A percentile compares a stretch with the other conserved stretches of the same genome.
These are phyloP conservation scores for Musa troglodytarum DNA, from an alignment of 176 grass and related monocot species.

Conservation along the genomic window DNA sequence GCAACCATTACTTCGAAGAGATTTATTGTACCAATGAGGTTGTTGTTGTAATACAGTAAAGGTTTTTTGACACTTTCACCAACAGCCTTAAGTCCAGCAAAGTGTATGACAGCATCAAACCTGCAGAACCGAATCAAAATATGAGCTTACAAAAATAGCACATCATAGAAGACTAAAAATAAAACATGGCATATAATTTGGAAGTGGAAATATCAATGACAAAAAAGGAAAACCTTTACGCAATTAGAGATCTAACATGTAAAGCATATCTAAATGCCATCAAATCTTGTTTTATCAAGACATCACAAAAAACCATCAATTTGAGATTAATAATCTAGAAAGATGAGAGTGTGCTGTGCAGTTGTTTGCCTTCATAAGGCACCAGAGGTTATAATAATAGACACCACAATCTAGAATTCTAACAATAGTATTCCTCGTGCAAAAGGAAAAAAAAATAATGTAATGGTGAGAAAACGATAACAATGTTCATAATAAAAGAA, in stretches of 20 bases:
- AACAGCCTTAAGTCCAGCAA: constrained; percentile 84
- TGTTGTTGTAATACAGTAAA: constrained; percentile 82
- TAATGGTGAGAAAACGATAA: neutral
- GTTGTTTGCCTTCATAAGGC: too few relatives aligned
- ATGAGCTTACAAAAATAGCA: neutral
- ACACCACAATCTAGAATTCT: too few relatives aligned
- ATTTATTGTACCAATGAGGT: constrained; percentile 59
- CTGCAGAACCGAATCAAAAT: constrained; percentile 28
- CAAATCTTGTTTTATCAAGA: too few relatives aligned
- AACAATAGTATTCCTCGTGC: too few relatives aligned
- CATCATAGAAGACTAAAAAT: neutral
- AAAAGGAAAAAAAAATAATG: too few relatives aligned
- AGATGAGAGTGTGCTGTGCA: too few relatives aligned
- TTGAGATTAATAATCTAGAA: too few relatives aligned
- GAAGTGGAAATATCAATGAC: too few relatives aligned
- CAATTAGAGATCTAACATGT: neutral
- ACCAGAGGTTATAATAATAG: too few relatives aligned
- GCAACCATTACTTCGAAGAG: constrained; percentile 84
- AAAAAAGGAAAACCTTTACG: neutral
- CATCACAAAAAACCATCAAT: too few relatives aligned
- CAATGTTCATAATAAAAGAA: neutral
- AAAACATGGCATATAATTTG: too few relatives aligned
- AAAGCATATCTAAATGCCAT: too few relatives aligned
- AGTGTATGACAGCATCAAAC: constrained; percentile 93
- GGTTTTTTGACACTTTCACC: constrained; percentile 90